Base-by-base conservation (phyloP, 2,329 filamentous ascomycete species). In the Hymenoscyphus repandus region DNA sequence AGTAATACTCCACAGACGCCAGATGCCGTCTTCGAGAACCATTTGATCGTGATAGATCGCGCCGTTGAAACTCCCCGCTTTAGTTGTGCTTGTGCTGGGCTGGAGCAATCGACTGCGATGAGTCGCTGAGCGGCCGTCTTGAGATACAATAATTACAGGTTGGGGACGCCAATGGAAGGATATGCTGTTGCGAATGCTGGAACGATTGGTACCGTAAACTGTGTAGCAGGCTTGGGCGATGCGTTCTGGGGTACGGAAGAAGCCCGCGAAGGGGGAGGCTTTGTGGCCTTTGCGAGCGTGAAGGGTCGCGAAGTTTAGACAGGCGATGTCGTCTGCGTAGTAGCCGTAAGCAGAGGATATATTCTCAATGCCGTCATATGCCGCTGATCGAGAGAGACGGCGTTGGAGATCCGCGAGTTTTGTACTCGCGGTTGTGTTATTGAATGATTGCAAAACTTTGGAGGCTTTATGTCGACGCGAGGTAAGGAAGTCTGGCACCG, bases 341-440 rank as follows among this genome's bases (percentile, higher is more conserved):
- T 47, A 51, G 12, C 49, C 49, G 42, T 51, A 51, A 13, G 43
- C 43, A 5, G 43, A 15, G 15, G 49, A 50, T 22, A 34, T 20
- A 30, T 47, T 47, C 43, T 51, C 49, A 12, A 31, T 38, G 18
- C 49, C 49, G 18, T 51, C 43, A 30, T 41, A 51, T 12, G 43
- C 49, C 7, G 27, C 49, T 7, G 42, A 46, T 3, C 42, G 43
- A 12, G 18, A 18, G 15, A 51, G 43, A 6, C 39, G 34, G 15
- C 42, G 42, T 32, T 51, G 30, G 17, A 51, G 37, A 37, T 51
- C 49, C 4, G 41, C 15, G 10, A 51, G 31, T n/a, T 17, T n/a
- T 22, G 12, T 22, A 31, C 9, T 47, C 11, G 30, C 12, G 36
- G 15, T 42, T 27, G 22, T 4, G 7, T 27, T 4, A 7, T 27